Base-by-base conservation (phyloP, 2,329 filamentous ascomycete genomes). In the Ophiostoma sp. region DNA sequence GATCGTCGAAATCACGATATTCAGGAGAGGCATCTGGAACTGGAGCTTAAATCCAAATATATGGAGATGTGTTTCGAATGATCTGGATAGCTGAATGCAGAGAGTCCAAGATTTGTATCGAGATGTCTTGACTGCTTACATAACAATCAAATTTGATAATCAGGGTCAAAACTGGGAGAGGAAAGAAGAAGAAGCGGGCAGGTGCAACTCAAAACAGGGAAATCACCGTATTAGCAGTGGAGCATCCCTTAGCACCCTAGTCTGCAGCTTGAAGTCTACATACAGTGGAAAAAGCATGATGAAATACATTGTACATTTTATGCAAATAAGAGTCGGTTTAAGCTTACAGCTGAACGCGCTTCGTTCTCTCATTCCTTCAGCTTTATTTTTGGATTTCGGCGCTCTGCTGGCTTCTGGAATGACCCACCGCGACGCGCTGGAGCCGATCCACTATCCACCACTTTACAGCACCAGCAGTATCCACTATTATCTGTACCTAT, bases 1-100 rank as follows among this genome's bases (percentile, higher is more conserved):
- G 52, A 57, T 67, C 17, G n/a, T 39, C 11, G 67, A 57, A 54
- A 54, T 36, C 67, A 57, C 11, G 44, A 67, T 41, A 67, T 62
- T 62, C 57, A 62, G 54, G 54, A 33, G 27, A 62, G 11, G 52
- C 44, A 48, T 20, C 2, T 11, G 13, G 3, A 13, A 11, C 10
- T 39, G 36, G 36, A 11, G 36, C 36, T 39, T 39, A 8, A 31
- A 3, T 31, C 27, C 27, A 31, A 48, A 48, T 48, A 48, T 48
- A 57, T 57, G 52, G 52, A 57, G 52, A 57, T 57, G 44, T 4
- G 23, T 57, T 48, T 48, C 44, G 44, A 48, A 7, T 13, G 15
- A 41, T 11, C 39, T 41, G 39, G 39, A 41, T 31, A 31, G 27
- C 27, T 31, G 35, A 36, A 36, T 36, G 35, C 6, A 36, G 39